Conservation (phyloP, 371 early-diverging fungal species). For the Syncephalis fuscata region DNA sequence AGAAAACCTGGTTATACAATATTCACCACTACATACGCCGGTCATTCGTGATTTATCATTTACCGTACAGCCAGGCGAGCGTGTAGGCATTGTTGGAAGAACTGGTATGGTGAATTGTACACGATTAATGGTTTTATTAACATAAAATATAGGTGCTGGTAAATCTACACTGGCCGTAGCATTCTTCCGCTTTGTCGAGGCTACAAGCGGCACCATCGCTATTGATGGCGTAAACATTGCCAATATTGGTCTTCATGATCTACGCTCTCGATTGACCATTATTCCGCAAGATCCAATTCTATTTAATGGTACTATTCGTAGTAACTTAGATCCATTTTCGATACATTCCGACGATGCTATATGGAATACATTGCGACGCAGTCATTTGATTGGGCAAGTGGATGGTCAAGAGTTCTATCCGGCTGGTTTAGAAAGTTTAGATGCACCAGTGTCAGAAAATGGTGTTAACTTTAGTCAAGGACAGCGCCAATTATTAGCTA, state of each 20-base stretch:
- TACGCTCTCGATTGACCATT: conserved; percentile 43
- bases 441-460: conserved; percentile 34
- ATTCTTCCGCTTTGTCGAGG: conserved; percentile 52
- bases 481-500: conserved; percentile 61
- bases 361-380: conserved; percentile 40
- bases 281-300: conserved; percentile 59
- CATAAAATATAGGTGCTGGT: conserved; percentile 24
- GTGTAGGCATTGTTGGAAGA: conserved; percentile 45
- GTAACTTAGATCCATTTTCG: conserved; percentile 47
- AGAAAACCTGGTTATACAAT: conserved; percentile 29
- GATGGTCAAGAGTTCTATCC: conserved; percentile 1
- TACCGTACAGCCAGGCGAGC: conserved; percentile 25
- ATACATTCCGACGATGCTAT: conserved; percentile 36
- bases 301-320: conserved; percentile 43
- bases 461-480: conserved; percentile 66
- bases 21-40: conserved; percentile 34
- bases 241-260: conserved; percentile 35
- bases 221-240: conserved; percentile 52
- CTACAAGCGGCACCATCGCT: conserved; percentile 31
- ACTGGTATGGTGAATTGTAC: conserved; percentile 10
- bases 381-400: conserved; percentile 19
- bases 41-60: conserved; percentile 37
- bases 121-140: neutral
- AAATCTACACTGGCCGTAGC: conserved; percentile 50
- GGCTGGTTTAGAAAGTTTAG: conserved; percentile 12